Conservation (phyloP, 1,284 basidiomycete genomes). For the Rhodotorula sp. region DNA sequence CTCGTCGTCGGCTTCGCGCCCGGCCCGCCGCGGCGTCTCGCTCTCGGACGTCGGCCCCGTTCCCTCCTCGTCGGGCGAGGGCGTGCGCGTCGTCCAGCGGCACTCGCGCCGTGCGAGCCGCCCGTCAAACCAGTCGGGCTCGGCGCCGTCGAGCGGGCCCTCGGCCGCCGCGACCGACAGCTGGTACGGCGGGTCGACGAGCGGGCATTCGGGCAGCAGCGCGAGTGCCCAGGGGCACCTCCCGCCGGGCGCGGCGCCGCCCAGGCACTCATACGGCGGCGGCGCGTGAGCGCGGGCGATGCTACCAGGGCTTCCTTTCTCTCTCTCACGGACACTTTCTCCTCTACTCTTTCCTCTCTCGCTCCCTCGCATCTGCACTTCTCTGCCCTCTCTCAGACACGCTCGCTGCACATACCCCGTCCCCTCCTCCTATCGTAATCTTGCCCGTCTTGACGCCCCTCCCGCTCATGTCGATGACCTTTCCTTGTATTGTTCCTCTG, state of each 20-base stretch:
- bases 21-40: constrained; percentile 61
- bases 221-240: constrained; percentile 11
- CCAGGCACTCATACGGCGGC: constrained; percentile 8
- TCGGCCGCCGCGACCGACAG: neutral
- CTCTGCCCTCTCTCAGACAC: neutral
- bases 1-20: too few species aligned
- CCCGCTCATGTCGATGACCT: too few species aligned
- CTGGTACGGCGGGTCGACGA: neutral
- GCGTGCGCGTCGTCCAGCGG: constrained; percentile 46
- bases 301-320: too few species aligned
- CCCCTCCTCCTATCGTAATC: neutral
- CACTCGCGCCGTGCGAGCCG: constrained; percentile 11
- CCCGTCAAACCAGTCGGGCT: constrained; percentile 1
- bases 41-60: constrained; percentile 78
- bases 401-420: neutral
- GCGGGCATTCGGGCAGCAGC: constrained; percentile 5
- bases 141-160: neutral
- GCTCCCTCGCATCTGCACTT: neutral
- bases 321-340: too few species aligned
- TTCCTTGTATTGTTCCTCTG: too few species aligned
- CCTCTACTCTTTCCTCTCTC: neutral
- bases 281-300: too few species aligned
- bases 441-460: too few species aligned
- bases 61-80: constrained; percentile 63
- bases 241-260: constrained; percentile 36